These are phyloP conservation scores for Oryza longistaminata DNA, from an alignment of 176 grass and related monocot species.

Conservation along the genomic window DNA sequence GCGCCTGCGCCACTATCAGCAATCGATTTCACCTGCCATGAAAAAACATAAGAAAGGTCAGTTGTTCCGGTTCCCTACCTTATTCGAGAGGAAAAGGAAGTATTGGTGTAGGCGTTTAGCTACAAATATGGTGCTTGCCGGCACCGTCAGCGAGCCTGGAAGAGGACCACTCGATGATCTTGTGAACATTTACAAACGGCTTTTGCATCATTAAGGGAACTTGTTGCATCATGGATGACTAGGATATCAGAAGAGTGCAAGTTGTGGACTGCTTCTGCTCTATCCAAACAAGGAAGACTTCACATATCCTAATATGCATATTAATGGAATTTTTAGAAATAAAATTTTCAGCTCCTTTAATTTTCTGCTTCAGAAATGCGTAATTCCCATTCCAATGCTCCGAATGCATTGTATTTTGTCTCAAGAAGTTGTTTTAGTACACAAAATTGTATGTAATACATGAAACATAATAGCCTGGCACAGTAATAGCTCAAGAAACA, in stretches of 20 bases:
- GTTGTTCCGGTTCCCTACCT: too few relatives aligned
- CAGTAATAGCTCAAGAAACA: neutral
- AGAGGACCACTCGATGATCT: too few relatives aligned
- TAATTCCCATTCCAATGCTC: neutral
- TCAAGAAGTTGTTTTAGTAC: neutral
- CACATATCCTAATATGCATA: neutral
- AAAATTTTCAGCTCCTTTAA: neutral
- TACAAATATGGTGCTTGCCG: too few relatives aligned
- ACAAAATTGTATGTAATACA: neutral
- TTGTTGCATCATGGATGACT: constrained; percentile 22
- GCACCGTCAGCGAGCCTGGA: too few relatives aligned
- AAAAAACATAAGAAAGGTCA: too few relatives aligned
- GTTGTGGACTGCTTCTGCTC: neutral
- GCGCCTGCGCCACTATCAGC: too few relatives aligned
- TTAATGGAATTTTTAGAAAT: neutral
- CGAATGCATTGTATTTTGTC: neutral
- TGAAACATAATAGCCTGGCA: neutral
- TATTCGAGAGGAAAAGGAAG: too few relatives aligned
- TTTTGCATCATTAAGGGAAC: neutral
- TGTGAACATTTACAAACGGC: too few relatives aligned
- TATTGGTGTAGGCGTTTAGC: too few relatives aligned
- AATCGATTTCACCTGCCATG: too few relatives aligned
- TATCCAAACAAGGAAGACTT: neutral
- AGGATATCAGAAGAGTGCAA: constrained; percentile 26
- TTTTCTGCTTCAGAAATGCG: neutral